Conservation (phyloP, 2,329 filamentous ascomycete genomes). For the Hypoxylon sp. region DNA sequence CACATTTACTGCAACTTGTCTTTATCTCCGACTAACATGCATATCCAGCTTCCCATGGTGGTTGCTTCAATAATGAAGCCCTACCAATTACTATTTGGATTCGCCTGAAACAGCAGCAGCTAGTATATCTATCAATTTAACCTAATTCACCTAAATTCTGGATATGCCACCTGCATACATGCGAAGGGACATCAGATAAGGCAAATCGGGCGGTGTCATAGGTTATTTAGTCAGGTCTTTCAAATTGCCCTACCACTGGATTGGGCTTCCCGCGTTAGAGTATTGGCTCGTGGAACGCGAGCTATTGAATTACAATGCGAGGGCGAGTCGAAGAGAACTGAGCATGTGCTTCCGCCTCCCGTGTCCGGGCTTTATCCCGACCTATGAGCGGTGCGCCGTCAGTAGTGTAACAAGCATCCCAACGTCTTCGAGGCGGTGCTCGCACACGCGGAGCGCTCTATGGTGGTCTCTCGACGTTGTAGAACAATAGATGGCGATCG, state of each 20-base stretch:
- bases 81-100: conserved; percentile 11
- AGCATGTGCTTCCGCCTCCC: conserved; percentile 20
- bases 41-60: conserved; percentile 7
- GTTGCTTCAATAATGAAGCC: conserved; percentile 10
- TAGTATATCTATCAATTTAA: conserved; percentile 5
- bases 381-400: conserved; percentile 25
- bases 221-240: conserved; percentile 8
- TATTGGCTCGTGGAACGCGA: conserved; percentile 18
- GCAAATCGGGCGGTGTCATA: neutral
- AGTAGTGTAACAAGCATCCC: conserved; percentile 33
- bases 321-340: conserved; percentile 10
- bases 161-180: conserved; percentile 11
- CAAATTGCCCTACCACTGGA: conserved; percentile 5
- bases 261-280: conserved; percentile 1
- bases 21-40: conserved; percentile 13
- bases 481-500: conserved; percentile 15
- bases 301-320: conserved; percentile 6
- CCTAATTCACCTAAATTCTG: neutral
- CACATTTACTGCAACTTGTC: conserved; percentile 19
- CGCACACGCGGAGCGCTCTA: conserved; percentile 15
- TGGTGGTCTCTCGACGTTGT: conserved; percentile 14
- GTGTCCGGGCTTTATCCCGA: conserved; percentile 1
- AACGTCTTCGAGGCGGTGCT: conserved; percentile 6
- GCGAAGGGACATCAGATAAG: conserved; percentile 13
- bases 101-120: conserved; percentile 12